Evolutionary conservation across 352 stramenopile species (phyloP), one percentile per base, ranked within the genome.

Genomic region (Phytophthora agathidicida): DNA sequence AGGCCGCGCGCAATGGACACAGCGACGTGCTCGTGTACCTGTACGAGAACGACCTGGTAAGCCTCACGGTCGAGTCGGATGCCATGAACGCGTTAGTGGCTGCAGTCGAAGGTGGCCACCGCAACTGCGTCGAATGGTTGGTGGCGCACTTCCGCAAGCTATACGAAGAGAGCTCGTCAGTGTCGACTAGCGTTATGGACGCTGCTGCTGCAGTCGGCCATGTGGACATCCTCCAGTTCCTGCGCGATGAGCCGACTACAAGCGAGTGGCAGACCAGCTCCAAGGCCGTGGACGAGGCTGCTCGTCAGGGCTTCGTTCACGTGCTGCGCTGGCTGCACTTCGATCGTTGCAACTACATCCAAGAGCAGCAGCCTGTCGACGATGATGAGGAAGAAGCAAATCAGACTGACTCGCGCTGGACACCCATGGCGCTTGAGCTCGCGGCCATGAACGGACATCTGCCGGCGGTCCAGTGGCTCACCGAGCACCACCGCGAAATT

Each of bases 1-100:
- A 89, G 44, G 81, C 81, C 2, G 81, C 81, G 14, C 67, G 77
- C 41, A 89, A 89, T 36, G 81, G 81, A 31, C 81, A 91, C 70
- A 75, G 56, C 30, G 55, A 77, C 13, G 77, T 88, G 3, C 61
- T 91, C 9, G 57, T 66, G 10, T 89, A 83, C 52, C 67, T 91
- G 19, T 60, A 76, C 44, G 72, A 79, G 22, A 77, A 89, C 31
- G 67, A 86, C 20, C 60, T 88, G 37, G 77, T 87, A 16, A 68
- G 55, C 9, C 48, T 81, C n/a, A 69, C 61, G 1, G 56, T 66
- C 22, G 69, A 77, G 27, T 67, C 71, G 9, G 68, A 74, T n/a
- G 77, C 77, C 8, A 73, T 88, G 56, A 83, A 78, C 43, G 78
- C 75, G 27, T 62, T 90, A 16, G 72, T 73, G 3, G 80, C 80